phyloP scores from a whole-genome alignment of 345 rosid species.

The Abelmoschus esculentus region DNA sequence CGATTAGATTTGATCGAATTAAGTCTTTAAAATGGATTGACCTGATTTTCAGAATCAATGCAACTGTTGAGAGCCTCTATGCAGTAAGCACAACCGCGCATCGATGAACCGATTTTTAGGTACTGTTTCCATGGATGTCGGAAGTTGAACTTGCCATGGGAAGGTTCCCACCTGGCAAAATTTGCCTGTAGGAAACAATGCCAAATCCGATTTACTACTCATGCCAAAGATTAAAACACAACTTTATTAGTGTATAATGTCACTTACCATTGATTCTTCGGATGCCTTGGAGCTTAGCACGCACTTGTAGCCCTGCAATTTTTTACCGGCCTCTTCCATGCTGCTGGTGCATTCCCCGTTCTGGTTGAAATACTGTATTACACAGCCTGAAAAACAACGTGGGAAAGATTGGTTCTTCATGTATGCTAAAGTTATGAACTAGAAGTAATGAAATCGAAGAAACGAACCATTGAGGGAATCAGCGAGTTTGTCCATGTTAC shows the following conservation, averaged over 20 bases:
- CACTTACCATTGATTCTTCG: constrained; percentile 43
- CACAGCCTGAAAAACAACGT: constrained; percentile 30
- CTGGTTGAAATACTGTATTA: constrained; percentile 22
- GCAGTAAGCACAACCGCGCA: constrained; percentile 34
- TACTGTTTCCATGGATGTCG: constrained; percentile 52
- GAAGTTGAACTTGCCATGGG: constrained; percentile 44
- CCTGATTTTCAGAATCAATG: constrained; percentile 29
- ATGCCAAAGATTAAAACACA: background rate
- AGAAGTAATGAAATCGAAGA: background rate
- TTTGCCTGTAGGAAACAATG: constrained; percentile 24
- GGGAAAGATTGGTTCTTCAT: background rate
- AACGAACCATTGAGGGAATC: constrained; percentile 53
- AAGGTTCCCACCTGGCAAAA: constrained; percentile 49
- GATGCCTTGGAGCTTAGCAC: constrained; percentile 37
- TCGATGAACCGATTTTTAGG: constrained; percentile 33
- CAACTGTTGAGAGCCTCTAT: constrained; percentile 34
- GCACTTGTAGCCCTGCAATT: constrained; percentile 31
- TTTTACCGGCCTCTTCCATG: constrained; percentile 17
- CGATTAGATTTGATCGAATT: background rate
- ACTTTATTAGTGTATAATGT: background rate
- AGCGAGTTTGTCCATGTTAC: constrained; percentile 58
- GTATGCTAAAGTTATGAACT: background rate
- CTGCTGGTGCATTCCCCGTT: constrained; percentile 7
- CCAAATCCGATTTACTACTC: background rate
- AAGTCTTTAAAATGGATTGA: background rate